Conservation (phyloP, 108 stramenopile genomes). For the Fragilariopsis cylindrus region DNA sequence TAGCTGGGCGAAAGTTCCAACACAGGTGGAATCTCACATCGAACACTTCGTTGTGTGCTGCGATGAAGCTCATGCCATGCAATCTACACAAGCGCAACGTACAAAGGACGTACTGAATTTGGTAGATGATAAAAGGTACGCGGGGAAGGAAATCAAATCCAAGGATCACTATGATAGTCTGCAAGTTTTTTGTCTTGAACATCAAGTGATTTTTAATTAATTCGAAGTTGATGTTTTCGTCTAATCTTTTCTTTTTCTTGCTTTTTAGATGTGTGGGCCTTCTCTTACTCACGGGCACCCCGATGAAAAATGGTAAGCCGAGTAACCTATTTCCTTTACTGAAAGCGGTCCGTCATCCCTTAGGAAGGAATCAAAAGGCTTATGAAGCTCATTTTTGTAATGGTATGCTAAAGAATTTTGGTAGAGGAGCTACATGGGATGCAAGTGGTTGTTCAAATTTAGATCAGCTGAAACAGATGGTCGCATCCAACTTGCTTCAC, state of each 20-base stretch:
- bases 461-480: slow-evolving; percentile 40
- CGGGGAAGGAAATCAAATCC: background rate
- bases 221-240: background rate
- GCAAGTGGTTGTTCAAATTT: slow-evolving; percentile 56
- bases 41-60: slow-evolving; percentile 61
- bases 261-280: slow-evolving; percentile 61
- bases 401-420: slow-evolving; percentile 47
- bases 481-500: slow-evolving; percentile 68
- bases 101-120: slow-evolving; percentile 68
- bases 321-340: slow-evolving; percentile 82
- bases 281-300: slow-evolving; percentile 83
- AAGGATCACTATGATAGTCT: background rate
- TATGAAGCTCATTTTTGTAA: slow-evolving; percentile 80
- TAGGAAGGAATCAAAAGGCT: slow-evolving; percentile 67
- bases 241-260: background rate
- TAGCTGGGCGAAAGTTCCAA: slow-evolving; percentile 68
- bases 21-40: slow-evolving; percentile 24
- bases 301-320: slow-evolving; percentile 91
- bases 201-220: background rate
- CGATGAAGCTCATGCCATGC: slow-evolving; percentile 85
- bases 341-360: slow-evolving; percentile 73
- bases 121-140: slow-evolving; percentile 37
- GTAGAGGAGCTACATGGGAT: slow-evolving; percentile 58
- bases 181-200: background rate
- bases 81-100: slow-evolving; percentile 58